Base-by-base conservation (phyloP, 2,329 filamentous ascomycete genomes). In the Hypomyces perniciosus region DNA sequence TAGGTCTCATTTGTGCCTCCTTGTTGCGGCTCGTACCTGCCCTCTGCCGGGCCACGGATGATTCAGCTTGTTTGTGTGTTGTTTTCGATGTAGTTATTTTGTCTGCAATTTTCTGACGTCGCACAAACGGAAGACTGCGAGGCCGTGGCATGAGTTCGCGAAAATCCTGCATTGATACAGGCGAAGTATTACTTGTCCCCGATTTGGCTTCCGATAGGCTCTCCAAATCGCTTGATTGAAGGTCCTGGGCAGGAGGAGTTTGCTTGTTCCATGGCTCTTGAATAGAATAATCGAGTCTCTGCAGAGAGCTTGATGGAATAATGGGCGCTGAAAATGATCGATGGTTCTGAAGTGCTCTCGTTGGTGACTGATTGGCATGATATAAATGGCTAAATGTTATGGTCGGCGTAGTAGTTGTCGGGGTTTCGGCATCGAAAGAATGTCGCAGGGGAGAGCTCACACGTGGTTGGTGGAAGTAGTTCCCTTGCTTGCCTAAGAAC, bases 111-210 rank as follows among this genome's bases (percentile, higher is more conserved):
- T 35, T 35, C 12, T 8, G 12, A 2, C 12, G 13, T 29, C 35
- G 34, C 35, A 44, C 39, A 44, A 66, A 67, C 3, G 66, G 66
- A 8, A 68, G 59, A 8, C 58, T 56, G 13, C 66, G 62, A 39
- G 63, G 65, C 10, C 40, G 59, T 4, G 66, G 66, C 62, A 68
- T 63, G 2, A 60, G 44, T 37, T 61, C 51, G 20, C 60, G 61
- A 47, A 66, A 68, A 30, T 58, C 50, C 8, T 46, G 29, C 2
- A 37, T 10, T 41, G 20, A 4, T 39, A 26, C 42, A 4, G 33
- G 5, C 3, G 27, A 4, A 9, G 12, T 27, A 13, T 8, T 8
- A 33, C 38, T 6, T 7, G 38, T 5, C 10, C 26, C 8, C 5
- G 20, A 8, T 7, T 40, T 31, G 10, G 38, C 12, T 43, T 41